Evolutionary conservation across 305 asterid genomes (phyloP).

Genomic region (Fraxinus baroniana): DNA sequence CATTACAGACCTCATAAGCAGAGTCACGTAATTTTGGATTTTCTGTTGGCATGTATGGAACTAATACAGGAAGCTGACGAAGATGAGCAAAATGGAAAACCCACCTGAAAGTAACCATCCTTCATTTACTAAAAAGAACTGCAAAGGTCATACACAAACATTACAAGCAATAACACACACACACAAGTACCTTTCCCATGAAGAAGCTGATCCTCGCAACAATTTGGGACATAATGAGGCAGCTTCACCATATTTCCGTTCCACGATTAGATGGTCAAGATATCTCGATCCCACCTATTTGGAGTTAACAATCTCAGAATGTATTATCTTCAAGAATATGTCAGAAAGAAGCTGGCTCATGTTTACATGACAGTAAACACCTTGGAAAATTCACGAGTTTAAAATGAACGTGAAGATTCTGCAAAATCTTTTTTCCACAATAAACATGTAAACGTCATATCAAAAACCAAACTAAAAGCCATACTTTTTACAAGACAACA

Average conservation of each 20-base stretch:
- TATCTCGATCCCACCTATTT: conserved; percentile 84
- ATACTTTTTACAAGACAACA: conserved; percentile 1
- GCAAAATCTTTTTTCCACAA: conserved; percentile 11
- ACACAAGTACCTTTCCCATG: conserved; percentile 86
- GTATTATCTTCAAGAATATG: conserved; percentile 9
- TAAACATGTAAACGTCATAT: not conserved
- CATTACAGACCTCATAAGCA: conserved; percentile 83
- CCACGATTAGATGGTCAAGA: conserved; percentile 94
- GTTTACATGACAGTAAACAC: not conserved
- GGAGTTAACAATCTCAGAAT: conserved; percentile 27
- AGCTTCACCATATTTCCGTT: conserved; percentile 93
- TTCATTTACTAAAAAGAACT: conserved; percentile 16
- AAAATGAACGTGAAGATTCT: conserved; percentile 3
- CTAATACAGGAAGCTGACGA: conserved; percentile 93
- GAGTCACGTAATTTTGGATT: conserved; percentile 93
- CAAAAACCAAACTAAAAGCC: conserved; percentile 9
- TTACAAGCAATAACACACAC: not conserved
- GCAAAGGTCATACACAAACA: conserved; percentile 9
- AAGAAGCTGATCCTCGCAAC: conserved; percentile 88
- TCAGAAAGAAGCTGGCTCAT: conserved; percentile 10
- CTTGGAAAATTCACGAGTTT: not conserved
- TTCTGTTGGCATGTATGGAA: conserved; percentile 90
- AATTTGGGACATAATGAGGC: conserved; percentile 93
- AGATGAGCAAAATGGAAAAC: conserved; percentile 98
- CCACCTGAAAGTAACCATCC: conserved; percentile 60